Evolutionary conservation across 129 eudicot genomes (phyloP), one percentile per base, ranked within the genome.

Genomic region (Ambrosia artemisiifolia): DNA sequence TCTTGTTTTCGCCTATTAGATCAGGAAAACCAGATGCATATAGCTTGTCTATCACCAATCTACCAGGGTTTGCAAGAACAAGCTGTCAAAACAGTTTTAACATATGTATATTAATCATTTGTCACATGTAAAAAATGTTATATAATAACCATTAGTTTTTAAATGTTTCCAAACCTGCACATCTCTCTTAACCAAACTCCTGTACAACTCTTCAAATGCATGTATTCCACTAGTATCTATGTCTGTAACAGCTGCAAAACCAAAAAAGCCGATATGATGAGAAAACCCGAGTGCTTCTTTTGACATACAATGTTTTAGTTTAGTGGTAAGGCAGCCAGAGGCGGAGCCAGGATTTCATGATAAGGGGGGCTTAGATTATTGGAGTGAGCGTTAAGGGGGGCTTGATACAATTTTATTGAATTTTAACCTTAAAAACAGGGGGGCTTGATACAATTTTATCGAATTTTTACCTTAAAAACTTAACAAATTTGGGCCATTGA

Each of bases 151-250:
- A 6, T 60, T 30, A 32, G 30, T 7, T 7, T 19, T 1, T 42
- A 6, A 40, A 53, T 11, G 1, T 50, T 20, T 75, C 14, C 54
- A 73, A 72, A 86, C 97, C 88, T 91, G 81, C 57, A 91, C 73
- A 36, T 84, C 81, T 85, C 91, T 83, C 79, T 85, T 88, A 17
- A 75, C 71, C 56, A 85, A 84, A 79, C 86, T 85, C 69, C 75
- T 88, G 62, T 71, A 57, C 69, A 88, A 44, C 77, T 88, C 95
- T 78, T 88, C 88, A 78, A 88, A 81, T 32, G 95, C 95, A 75
- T 85, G 86, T 75, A 88, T 88, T 44, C 95, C 95, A 63, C 95
- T 88, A 5, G 95, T 88, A 83, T 88, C 95, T 0, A 88, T 85
- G 67, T 88, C 95, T 0, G 92, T 88, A 48, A 91, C 92, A 34